These are phyloP conservation scores for Plasmodium malariae DNA, from an alignment of 169 alveolate genomes.

Conservation along the genomic window DNA sequence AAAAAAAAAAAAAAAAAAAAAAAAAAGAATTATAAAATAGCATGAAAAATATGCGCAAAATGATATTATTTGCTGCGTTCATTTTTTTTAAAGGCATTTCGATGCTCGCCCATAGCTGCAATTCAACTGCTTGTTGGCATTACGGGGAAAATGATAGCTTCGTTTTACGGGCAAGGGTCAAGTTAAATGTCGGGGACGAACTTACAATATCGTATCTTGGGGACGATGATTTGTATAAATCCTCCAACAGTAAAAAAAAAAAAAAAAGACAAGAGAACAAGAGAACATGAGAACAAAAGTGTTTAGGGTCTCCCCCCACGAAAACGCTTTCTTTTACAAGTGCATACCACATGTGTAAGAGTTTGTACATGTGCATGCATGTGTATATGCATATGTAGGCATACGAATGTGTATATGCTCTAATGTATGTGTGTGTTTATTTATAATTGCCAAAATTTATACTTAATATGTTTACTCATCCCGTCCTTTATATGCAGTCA, in stretches of 20 bases:
- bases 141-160: constrained; percentile 87
- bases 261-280: neutral
- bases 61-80: neutral
- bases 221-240: constrained; percentile 86
- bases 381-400: too few relatives aligned
- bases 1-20: neutral
- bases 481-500: constrained; percentile 57
- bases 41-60: neutral
- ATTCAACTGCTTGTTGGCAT: constrained; percentile 91
- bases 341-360: too few relatives aligned
- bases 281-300: neutral
- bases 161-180: constrained; percentile 86
- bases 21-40: neutral
- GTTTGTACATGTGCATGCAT: too few relatives aligned
- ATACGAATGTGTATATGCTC: too few relatives aligned
- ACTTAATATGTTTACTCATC: neutral
- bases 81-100: constrained; percentile 82
- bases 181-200: constrained; percentile 88
- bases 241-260: constrained; percentile 83
- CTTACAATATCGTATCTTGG: constrained; percentile 90
- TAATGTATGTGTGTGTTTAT: too few relatives aligned
- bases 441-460: too few relatives aligned
- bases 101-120: constrained; percentile 89
- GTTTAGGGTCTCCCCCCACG: too few relatives aligned
- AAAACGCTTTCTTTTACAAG: too few relatives aligned